Evolutionary conservation across 768 basidiomycete genomes (phyloP).

Genomic region (Rubroboletus pulcherrimus): DNA sequence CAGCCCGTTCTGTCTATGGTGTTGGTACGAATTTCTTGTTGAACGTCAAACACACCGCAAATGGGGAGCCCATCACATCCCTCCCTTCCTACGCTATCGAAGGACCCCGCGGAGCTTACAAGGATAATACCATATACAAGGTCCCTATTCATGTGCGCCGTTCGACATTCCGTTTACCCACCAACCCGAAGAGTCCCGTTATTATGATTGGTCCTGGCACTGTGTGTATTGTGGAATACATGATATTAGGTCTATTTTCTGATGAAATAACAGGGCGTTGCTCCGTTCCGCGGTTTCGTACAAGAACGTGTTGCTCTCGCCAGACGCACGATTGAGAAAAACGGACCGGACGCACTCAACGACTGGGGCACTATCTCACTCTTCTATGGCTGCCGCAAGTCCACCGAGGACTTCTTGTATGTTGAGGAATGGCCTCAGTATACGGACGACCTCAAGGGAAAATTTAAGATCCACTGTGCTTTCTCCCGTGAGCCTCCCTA

Average conservation of each 20-base stretch:
- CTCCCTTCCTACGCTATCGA: conserved; percentile 80
- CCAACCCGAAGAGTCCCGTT: conserved; percentile 96
- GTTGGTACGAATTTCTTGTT: conserved; percentile 94
- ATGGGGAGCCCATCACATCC: conserved; percentile 50
- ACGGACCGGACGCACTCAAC: conserved; percentile 85
- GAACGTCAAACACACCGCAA: conserved; percentile 79
- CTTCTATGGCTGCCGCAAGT: conserved; percentile 94
- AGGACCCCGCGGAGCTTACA: conserved; percentile 87
- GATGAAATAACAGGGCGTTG: conserved; percentile 71
- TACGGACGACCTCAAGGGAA: conserved; percentile 79
- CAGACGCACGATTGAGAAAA: conserved; percentile 91
- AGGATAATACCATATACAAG: conserved; percentile 66
- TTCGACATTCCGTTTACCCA: conserved; percentile 95
- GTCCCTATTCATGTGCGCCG: conserved; percentile 92
- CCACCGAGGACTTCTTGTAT: conserved; percentile 89
- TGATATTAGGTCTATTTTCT: not conserved
- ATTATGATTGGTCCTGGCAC: conserved; percentile 99
- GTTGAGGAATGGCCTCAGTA: conserved; percentile 94
- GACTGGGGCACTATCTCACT: conserved; percentile 96
- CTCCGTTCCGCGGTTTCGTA: conserved; percentile 98
- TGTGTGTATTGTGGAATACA: conserved; percentile 46
- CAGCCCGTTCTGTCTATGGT: conserved; percentile 74
- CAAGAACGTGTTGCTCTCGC: conserved; percentile 98
- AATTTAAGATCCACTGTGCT: conserved; percentile 84
- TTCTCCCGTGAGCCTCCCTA: conserved; percentile 87